Conservation (phyloP, 2,329 filamentous ascomycete species). For the Penicillium sp. region DNA sequence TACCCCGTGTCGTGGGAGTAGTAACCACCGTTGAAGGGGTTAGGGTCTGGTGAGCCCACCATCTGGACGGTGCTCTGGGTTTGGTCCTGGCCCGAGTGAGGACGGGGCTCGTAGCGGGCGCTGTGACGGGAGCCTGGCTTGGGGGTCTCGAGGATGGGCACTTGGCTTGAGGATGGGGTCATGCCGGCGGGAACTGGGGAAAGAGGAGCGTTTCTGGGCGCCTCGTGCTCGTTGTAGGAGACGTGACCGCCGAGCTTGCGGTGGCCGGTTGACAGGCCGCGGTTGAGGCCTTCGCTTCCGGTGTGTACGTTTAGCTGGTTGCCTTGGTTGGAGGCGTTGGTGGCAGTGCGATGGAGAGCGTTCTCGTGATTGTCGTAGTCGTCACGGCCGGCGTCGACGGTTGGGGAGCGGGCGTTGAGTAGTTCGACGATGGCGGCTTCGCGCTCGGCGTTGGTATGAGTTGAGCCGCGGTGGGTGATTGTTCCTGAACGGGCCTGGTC, state of each 20-base stretch:
- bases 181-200: conserved; percentile 21
- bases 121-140: conserved; percentile 23
- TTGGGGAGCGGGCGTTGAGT: conserved; percentile 36
- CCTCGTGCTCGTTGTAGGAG: conserved; percentile 17
- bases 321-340: conserved; percentile 25
- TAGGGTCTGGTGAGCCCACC: conserved; percentile 16
- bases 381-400: conserved; percentile 32
- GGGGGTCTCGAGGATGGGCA: conserved; percentile 30
- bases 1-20: conserved; percentile 17
- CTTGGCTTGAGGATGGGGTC: conserved; percentile 24
- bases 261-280: conserved; percentile 43
- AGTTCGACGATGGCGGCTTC: conserved; percentile 38
- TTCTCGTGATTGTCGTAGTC: conserved; percentile 16
- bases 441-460: conserved; percentile 25
- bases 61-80: conserved; percentile 12
- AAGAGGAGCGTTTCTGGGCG: conserved; percentile 13
- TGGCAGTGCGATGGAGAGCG: conserved; percentile 30
- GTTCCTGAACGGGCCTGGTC: conserved; percentile 30
- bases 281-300: conserved; percentile 26
- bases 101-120: conserved; percentile 21
- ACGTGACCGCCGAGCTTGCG: conserved; percentile 32
- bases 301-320: conserved; percentile 22
- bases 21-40: conserved; percentile 16
- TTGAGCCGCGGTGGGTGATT: conserved; percentile 33
- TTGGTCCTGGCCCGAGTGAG: conserved; percentile 9